A percentile compares a stretch with the other conserved stretches of the same genome.
Evolutionary conservation across 345 rosid genomes (phyloP).

Genomic region (Hibiscus tridactylites): DNA sequence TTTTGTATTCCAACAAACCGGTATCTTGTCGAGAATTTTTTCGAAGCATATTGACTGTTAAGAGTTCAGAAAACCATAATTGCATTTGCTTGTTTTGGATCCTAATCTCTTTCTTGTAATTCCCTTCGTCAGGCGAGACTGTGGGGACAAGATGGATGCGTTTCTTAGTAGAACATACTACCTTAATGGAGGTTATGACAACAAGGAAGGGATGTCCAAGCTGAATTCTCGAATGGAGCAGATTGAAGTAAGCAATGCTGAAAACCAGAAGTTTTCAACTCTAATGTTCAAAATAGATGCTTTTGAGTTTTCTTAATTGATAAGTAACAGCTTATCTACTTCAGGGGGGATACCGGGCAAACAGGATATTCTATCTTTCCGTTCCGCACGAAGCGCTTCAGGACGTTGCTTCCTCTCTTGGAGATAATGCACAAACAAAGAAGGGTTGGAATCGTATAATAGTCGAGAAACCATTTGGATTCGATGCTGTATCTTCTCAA

Average conservation of each 20-base stretch:
- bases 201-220: slow-evolving; percentile 50
- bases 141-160: slow-evolving; percentile 52
- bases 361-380: slow-evolving; percentile 63
- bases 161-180: slow-evolving; percentile 60
- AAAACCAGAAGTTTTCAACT: slow-evolving; percentile 2
- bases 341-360: slow-evolving; percentile 52
- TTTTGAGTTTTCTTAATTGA: slow-evolving; percentile 18
- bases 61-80: neutral
- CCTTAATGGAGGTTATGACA: slow-evolving; percentile 56
- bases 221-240: slow-evolving; percentile 55
- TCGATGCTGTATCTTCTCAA: slow-evolving; percentile 45
- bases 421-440: slow-evolving; percentile 45
- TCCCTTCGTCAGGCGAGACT: slow-evolving; percentile 37
- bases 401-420: slow-evolving; percentile 58
- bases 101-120: neutral
- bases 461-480: slow-evolving; percentile 77
- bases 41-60: neutral
- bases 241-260: slow-evolving; percentile 41
- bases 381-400: slow-evolving; percentile 81
- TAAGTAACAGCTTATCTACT: slow-evolving; percentile 24
- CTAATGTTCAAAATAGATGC: neutral
- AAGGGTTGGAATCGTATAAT: slow-evolving; percentile 72
- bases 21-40: neutral
- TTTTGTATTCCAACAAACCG: neutral
- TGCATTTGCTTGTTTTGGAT: no score